A percentile compares a stretch with the other conserved stretches of the same genome.
Conservation (phyloP, 2,329 filamentous ascomycete species). For the Fusarium udum region DNA sequence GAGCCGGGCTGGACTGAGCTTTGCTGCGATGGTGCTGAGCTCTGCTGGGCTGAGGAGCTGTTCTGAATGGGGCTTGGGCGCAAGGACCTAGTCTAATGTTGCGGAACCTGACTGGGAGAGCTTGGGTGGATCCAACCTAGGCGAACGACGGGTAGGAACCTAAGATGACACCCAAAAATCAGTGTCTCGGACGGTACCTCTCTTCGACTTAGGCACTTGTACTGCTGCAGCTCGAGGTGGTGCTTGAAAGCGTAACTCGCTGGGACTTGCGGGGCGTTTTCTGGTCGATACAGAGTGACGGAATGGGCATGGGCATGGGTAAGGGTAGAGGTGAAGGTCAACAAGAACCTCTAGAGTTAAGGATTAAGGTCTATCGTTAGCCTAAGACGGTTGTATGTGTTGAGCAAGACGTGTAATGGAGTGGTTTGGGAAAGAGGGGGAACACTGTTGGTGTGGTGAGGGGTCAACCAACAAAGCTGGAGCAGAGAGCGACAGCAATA, state of each 20-base stretch:
- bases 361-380: slow-evolving; percentile 26
- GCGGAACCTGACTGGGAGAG: slow-evolving; percentile 26
- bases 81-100: slow-evolving; percentile 13
- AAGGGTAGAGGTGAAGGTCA: slow-evolving; percentile 30
- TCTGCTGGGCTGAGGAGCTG: slow-evolving; percentile 34
- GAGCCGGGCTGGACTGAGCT: slow-evolving; percentile 37
- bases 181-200: slow-evolving; percentile 28
- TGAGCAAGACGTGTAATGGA: slow-evolving; percentile 9
- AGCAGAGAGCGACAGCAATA: slow-evolving; percentile 10
- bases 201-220: slow-evolving; percentile 28
- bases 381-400: slow-evolving; percentile 8
- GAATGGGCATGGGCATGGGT: slow-evolving; percentile 38
- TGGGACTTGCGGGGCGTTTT: slow-evolving; percentile 41
- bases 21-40: slow-evolving; percentile 16
- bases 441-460: slow-evolving; percentile 35
- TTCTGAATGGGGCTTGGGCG: slow-evolving; percentile 33
- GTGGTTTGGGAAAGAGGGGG: slow-evolving; percentile 22
- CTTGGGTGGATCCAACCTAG: slow-evolving; percentile 24
- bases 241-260: slow-evolving; percentile 21
- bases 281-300: slow-evolving; percentile 40
- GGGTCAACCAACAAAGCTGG: slow-evolving; percentile 30
- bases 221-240: slow-evolving; percentile 1
- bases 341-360: slow-evolving; percentile 25
- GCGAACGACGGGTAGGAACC: slow-evolving; percentile 30
- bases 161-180: slow-evolving; percentile 33